Evolutionary conservation across 257 asterid species (phyloP), one percentile per base, ranked within the genome.

Genomic region (Paulownia fortunei): DNA sequence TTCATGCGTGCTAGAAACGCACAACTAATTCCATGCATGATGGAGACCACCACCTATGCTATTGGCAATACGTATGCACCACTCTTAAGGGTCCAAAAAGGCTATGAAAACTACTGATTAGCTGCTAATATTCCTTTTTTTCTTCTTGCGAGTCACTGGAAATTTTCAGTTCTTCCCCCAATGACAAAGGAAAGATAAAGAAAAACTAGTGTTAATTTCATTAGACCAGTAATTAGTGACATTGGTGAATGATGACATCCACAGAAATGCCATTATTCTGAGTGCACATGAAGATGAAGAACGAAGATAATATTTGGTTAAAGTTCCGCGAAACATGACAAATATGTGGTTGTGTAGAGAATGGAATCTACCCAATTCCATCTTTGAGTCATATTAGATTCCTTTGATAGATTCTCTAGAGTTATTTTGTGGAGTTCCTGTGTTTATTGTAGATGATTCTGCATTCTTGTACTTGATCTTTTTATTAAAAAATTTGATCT

Each of bases 1-100:
- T 82, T 81, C 84, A 81, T 62, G 27, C 55, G 55, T 51, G 52
- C 37, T 68, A 41, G 79, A 64, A 73, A 44, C 32, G 67, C 83
- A 60, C 64, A 69, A 52, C 5, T 49, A 44, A 64, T 72, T 72
- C 6, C 74, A 56, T 72, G 76, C 76, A 72, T 76, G 79, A 72
- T 77, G 52, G 65, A 70, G 79, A 72, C 85, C 39, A 36, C 47
- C 82, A 72, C 79, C 64, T 32, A 30, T 4, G 41, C 13, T 47
- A 49, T 75, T 67, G 51, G 62, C 24, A 64, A 12, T 63, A 64
- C n/a, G 55, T 80, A 19, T 52, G 56, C 23, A 26, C 62, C 46
- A 69, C 47, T 70, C 10, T 16, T 18, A 51, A 58, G 52, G n/a
- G 55, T 13, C 78, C 67, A 13, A 76, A 74, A 63, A 7, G 18